These are phyloP conservation scores for Macroventuria anomochaeta DNA, from an alignment of 2,329 filamentous ascomycete species.

Conservation along the genomic window DNA sequence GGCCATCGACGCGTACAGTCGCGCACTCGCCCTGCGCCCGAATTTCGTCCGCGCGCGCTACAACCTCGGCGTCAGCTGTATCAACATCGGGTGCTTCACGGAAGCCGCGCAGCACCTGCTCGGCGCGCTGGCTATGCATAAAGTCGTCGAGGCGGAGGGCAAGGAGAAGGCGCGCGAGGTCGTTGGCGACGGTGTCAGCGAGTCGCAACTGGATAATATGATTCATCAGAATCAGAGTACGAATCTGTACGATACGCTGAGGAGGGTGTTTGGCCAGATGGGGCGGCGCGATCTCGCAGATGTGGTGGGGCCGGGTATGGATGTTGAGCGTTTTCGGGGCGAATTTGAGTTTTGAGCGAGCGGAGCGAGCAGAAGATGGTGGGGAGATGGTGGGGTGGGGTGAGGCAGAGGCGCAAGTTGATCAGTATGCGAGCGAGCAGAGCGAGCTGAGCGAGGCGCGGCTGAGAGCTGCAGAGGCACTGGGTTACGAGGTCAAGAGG, in stretches of 20 bases:
- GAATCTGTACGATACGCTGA: constrained; percentile 92
- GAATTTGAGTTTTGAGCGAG: constrained; percentile 92
- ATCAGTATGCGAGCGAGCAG: neutral
- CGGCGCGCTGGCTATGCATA: constrained; percentile 93
- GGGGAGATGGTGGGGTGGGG: constrained; percentile 11
- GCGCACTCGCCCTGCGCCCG: constrained; percentile 84
- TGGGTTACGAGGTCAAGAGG: neutral
- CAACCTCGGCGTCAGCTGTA: constrained; percentile 94
- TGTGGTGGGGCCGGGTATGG: constrained; percentile 85
- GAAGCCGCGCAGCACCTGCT: constrained; percentile 93
- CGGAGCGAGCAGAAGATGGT: neutral
- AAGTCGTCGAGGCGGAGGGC: constrained; percentile 85
- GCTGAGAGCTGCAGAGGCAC: neutral
- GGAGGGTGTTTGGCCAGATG: constrained; percentile 97
- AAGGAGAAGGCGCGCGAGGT: constrained; percentile 84
- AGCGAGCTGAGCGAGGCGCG: neutral
- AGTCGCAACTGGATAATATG: constrained; percentile 83
- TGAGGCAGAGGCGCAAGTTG: neutral
- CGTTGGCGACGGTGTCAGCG: constrained; percentile 64
- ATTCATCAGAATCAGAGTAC: constrained; percentile 95
- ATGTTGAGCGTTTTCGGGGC: constrained; percentile 84
- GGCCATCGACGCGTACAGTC: constrained; percentile 94
- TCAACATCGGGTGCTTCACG: constrained; percentile 94
- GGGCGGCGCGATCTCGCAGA: constrained; percentile 85
- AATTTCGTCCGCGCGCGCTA: constrained; percentile 98